phyloP scores from a whole-genome alignment of 1,284 basidiomycete genomes.

The Heterobasidion occidentale region DNA sequence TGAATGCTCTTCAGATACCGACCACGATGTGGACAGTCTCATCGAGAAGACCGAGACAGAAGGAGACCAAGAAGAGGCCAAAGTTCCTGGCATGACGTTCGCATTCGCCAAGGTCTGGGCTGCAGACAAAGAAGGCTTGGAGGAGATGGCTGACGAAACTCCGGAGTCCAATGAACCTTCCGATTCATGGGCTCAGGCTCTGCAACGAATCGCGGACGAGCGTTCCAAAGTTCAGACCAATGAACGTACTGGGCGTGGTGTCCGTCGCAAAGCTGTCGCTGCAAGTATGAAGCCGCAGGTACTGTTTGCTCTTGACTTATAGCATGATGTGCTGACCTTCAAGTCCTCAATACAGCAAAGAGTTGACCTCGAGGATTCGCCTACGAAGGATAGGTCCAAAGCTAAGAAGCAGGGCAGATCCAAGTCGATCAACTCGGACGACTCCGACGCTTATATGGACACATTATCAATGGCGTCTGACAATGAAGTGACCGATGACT shows the following conservation, averaged over 20 bases:
- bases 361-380: slow-evolving; percentile 21
- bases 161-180: slow-evolving; percentile 36
- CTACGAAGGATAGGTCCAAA: slow-evolving; percentile 17
- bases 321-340: background rate
- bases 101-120: slow-evolving; percentile 87
- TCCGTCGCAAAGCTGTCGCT: slow-evolving; percentile 51
- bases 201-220: slow-evolving; percentile 56
- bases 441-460: slow-evolving; percentile 26
- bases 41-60: slow-evolving; percentile 79
- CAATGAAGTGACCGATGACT: slow-evolving; percentile 5
- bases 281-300: slow-evolving; percentile 40
- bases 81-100: slow-evolving; percentile 48
- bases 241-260: slow-evolving; percentile 62
- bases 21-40: slow-evolving; percentile 73
- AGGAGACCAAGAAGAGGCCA: slow-evolving; percentile 43
- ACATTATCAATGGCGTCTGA: slow-evolving; percentile 20
- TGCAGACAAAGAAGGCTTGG: slow-evolving; percentile 59
- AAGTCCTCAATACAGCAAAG: slow-evolving; percentile 12
- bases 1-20: slow-evolving; percentile 45
- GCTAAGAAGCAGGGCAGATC: slow-evolving; percentile 16
- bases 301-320: background rate
- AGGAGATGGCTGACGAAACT: slow-evolving; percentile 52
- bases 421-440: slow-evolving; percentile 20
- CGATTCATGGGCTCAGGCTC: slow-evolving; percentile 73
- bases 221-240: slow-evolving; percentile 34